A percentile compares a stretch with the other conserved stretches of the same genome.
Evolutionary conservation across 192 early-diverging fungal genomes (phyloP).

Genomic region (Backusella morwellensis): DNA sequence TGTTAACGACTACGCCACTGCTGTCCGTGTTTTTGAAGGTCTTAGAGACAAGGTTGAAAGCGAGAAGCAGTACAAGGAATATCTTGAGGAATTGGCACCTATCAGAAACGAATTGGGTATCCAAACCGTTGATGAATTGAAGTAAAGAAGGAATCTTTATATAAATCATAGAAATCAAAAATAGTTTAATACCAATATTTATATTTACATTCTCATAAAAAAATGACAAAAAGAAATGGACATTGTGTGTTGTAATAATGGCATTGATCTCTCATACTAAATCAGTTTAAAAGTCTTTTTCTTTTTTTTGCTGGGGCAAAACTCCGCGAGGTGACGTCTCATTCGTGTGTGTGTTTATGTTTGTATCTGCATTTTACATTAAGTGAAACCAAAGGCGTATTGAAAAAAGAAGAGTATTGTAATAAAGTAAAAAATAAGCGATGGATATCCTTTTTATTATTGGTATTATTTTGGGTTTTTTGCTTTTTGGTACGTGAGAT

Average conservation of each 20-base stretch:
- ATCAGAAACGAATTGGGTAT: slow-evolving; percentile 87
- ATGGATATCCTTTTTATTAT: too few relatives aligned
- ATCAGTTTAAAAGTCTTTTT: too few relatives aligned
- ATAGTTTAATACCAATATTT: slow-evolving; percentile 8
- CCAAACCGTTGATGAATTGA: slow-evolving; percentile 85
- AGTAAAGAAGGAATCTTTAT: slow-evolving; percentile 24
- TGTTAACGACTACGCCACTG: slow-evolving; percentile 92
- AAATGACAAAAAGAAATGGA: neutral
- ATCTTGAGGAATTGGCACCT: slow-evolving; percentile 85
- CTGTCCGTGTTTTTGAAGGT: slow-evolving; percentile 93
- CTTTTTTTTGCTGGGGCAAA: neutral
- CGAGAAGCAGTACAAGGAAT: slow-evolving; percentile 84
- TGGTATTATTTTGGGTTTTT: too few relatives aligned
- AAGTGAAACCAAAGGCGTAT: neutral
- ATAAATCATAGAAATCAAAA: neutral
- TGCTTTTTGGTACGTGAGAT: too few relatives aligned
- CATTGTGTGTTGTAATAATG: neutral
- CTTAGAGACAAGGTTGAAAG: slow-evolving; percentile 87
- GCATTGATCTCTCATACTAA: neutral
- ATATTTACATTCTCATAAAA: neutral
- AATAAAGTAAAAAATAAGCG: neutral
- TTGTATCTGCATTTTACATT: neutral
- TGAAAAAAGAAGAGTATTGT: neutral
- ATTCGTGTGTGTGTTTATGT: neutral
- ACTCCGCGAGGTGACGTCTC: neutral